Conservation (phyloP, 2,329 filamentous ascomycete genomes). For the Pseudogymnoascus sp. region DNA sequence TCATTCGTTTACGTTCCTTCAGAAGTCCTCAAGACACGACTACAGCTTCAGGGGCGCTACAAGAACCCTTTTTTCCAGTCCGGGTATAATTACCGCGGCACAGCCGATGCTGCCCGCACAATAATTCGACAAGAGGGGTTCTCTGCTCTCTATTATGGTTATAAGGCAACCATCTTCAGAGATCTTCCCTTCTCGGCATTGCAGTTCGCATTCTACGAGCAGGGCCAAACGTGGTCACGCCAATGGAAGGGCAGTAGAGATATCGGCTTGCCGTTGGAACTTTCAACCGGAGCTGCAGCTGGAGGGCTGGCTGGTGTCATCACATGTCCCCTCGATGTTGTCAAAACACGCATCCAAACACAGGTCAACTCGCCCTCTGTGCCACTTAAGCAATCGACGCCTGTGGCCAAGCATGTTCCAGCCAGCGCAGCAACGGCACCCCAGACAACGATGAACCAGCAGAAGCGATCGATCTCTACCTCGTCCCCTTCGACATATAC, state of each 20-base stretch:
- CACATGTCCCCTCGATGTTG: conserved; percentile 92
- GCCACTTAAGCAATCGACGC: conserved; percentile 19
- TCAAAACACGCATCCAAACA: conserved; percentile 94
- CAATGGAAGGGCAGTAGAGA: conserved; percentile 70
- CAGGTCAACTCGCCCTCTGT: conserved; percentile 53
- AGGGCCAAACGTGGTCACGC: conserved; percentile 76
- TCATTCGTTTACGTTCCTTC: conserved; percentile 93
- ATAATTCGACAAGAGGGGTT: conserved; percentile 78
- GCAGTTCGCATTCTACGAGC: conserved; percentile 97
- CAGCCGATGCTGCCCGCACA: conserved; percentile 72
- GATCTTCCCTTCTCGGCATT: conserved; percentile 93
- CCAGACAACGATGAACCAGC: conserved; percentile 33
- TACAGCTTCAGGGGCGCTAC: conserved; percentile 88
- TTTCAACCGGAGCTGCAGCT: conserved; percentile 80
- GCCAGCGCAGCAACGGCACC: conserved; percentile 23
- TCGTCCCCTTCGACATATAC: conserved; percentile 81
- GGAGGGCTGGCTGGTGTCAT: conserved; percentile 90
- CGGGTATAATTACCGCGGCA: conserved; percentile 91
- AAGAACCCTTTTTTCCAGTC: conserved; percentile 92
- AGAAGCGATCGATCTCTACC: conserved; percentile 74
- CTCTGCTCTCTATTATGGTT: conserved; percentile 87
- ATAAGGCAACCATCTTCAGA: conserved; percentile 88
- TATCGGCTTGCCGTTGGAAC: conserved; percentile 77
- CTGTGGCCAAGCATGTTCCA: conserved; percentile 17
- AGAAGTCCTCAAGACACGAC: conserved; percentile 92